These are phyloP conservation scores for Boletus mariae DNA, from an alignment of 1,284 basidiomycete genomes.

Conservation along the genomic window DNA sequence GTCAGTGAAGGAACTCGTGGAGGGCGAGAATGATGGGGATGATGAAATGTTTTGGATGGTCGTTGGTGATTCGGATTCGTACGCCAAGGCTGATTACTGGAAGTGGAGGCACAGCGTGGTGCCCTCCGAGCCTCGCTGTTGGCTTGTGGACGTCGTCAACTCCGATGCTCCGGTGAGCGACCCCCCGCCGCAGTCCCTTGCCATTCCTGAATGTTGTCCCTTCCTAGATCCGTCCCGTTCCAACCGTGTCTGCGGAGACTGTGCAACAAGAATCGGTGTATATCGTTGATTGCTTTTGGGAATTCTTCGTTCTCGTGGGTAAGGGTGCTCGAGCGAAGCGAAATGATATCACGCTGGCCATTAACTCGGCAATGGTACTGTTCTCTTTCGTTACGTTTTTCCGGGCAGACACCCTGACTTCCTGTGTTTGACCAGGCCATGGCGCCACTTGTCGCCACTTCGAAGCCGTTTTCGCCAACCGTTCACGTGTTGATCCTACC, in stretches of 20 bases:
- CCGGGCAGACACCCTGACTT: background rate
- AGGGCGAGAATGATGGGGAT: constrained; percentile 54
- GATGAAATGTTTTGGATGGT: constrained; percentile 84
- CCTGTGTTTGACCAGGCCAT: constrained; percentile 43
- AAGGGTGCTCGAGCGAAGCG: constrained; percentile 55
- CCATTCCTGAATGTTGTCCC: background rate
- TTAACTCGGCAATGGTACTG: constrained; percentile 52
- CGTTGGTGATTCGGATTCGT: constrained; percentile 60
- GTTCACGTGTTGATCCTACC: constrained; percentile 70
- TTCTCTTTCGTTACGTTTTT: background rate
- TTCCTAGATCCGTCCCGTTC: constrained; percentile 31
- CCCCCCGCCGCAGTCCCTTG: background rate
- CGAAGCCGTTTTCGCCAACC: constrained; percentile 63
- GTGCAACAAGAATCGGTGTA: constrained; percentile 45
- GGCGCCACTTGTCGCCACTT: constrained; percentile 44
- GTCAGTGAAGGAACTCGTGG: constrained; percentile 50
- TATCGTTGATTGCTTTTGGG: constrained; percentile 71
- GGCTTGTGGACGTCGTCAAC: constrained; percentile 48
- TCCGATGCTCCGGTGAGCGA: constrained; percentile 37
- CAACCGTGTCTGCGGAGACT: constrained; percentile 24
- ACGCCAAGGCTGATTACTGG: constrained; percentile 78
- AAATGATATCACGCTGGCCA: constrained; percentile 55
- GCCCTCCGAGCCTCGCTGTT: constrained; percentile 47
- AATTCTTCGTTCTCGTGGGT: constrained; percentile 75
- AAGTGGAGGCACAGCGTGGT: constrained; percentile 51